Conservation (phyloP, 257 asterid species). For the Solanum pinnatisectum region DNA sequence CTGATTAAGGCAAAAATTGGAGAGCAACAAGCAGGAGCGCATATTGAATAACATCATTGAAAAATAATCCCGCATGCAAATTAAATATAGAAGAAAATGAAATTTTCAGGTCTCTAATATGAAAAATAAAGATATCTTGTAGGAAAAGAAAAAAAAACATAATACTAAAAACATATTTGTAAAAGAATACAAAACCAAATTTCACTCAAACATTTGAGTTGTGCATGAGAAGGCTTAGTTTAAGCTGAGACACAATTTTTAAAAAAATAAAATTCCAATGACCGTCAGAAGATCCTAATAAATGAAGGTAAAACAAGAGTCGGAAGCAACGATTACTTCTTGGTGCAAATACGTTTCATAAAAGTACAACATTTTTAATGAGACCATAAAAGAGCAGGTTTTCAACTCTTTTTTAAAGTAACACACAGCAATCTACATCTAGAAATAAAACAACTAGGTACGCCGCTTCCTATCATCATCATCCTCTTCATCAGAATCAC, state of each 20-base stretch:
- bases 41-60: no score
- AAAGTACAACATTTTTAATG: background rate
- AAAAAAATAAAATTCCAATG: background rate
- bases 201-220: background rate
- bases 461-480: conserved; percentile 49
- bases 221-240: background rate
- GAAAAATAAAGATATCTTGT: background rate
- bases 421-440: background rate
- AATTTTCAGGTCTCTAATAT: no score
- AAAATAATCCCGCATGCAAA: no score
- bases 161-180: no score
- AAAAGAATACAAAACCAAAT: background rate
- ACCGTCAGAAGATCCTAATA: background rate
- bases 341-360: background rate
- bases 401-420: background rate
- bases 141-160: no score
- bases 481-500: conserved; percentile 83
- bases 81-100: no score
- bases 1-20: background rate
- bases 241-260: background rate
- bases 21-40: no score
- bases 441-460: conserved; percentile 11
- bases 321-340: background rate
- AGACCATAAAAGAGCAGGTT: background rate
- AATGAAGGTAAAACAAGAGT: background rate